Base-by-base conservation (phyloP, 805 yeast genomes). In the Starmerella gropengiesseri region DNA sequence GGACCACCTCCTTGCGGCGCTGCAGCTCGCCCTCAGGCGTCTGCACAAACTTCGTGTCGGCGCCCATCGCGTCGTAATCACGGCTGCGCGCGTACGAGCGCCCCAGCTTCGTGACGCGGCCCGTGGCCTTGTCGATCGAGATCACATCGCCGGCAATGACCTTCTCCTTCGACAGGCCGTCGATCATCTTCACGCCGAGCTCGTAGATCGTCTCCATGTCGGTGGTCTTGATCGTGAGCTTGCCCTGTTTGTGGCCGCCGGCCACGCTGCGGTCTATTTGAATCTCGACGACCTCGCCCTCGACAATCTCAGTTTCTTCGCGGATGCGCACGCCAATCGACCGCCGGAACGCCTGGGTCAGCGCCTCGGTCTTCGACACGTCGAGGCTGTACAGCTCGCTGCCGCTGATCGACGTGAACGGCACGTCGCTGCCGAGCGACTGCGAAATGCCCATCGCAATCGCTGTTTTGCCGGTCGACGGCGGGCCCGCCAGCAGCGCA, bases 21-120 rank as follows among this genome's bases (percentile, higher is more conserved):
- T 91, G 98, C 58, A 91, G 75, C 68, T 91, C 99, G 44, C 99
- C 99, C 62, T 91, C 96, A 30, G 99, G 99, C 60, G 95, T 81
- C 64, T 91, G 96, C 45, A 91, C 95, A 61, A 91, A 91, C 64
- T 86, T 87, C 38, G 95, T 87, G 51, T 93, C 97, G 41, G 96
- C 95, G 17, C 95, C 94, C 94, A 86, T 85, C 34, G 97, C 95
- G 65, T 91, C 99, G 63, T 91, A 91, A 64, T 91, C 98, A 55
- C 98, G 75, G 5, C 96, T 93, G 55, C 96, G 76, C 5, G 97
- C 79, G 64, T 85, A 93, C 0, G 96, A 87, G 64, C 95, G 78
- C 47, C 99, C 99, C 51, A 91, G 74, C 63, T 89, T 85, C 43
- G 91, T 78, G 56, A 91, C 84, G 51, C 89, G 83, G 42, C 98